Evolutionary conservation across 805 yeast genomes (phyloP).

Genomic region (Blastobotrys chiropterorum): DNA sequence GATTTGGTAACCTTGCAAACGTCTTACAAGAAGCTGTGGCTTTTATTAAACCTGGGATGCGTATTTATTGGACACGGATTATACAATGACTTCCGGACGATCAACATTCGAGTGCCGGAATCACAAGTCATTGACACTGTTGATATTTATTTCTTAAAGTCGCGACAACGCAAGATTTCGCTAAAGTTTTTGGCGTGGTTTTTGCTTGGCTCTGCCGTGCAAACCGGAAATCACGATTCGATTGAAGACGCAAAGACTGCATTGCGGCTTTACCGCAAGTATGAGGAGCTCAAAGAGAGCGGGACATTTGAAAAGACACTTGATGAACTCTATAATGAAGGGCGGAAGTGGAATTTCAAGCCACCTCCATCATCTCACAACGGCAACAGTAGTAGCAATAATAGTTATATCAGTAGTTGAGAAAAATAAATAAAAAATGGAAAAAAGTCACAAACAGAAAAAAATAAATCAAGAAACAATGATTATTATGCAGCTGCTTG

Average conservation of each 20-base stretch:
- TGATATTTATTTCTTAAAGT: conserved; percentile 66
- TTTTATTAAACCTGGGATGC: conserved; percentile 80
- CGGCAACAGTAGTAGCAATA: background rate
- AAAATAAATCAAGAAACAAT: background rate
- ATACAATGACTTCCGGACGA: conserved; percentile 84
- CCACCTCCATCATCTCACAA: conserved; percentile 23
- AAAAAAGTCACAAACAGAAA: background rate
- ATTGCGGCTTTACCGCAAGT: conserved; percentile 64
- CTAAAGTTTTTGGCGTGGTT: conserved; percentile 82
- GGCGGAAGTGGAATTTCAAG: conserved; percentile 31
- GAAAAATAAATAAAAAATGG: background rate
- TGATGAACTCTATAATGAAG: conserved; percentile 53
- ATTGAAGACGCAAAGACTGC: conserved; percentile 95
- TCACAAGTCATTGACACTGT: conserved; percentile 87
- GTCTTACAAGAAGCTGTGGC: conserved; percentile 86
- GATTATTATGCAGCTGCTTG: background rate
- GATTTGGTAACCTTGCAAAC: conserved; percentile 73
- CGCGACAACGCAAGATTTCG: conserved; percentile 70
- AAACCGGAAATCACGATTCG: conserved; percentile 91
- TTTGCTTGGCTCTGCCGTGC: conserved; percentile 68
- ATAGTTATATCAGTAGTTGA: background rate
- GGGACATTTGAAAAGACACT: conserved; percentile 60
- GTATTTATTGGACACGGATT: conserved; percentile 94
- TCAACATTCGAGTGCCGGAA: conserved; percentile 82
- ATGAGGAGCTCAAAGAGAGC: conserved; percentile 49